Evolutionary conservation across 345 rosid species (phyloP).

Genomic region (Populus euphratica): DNA sequence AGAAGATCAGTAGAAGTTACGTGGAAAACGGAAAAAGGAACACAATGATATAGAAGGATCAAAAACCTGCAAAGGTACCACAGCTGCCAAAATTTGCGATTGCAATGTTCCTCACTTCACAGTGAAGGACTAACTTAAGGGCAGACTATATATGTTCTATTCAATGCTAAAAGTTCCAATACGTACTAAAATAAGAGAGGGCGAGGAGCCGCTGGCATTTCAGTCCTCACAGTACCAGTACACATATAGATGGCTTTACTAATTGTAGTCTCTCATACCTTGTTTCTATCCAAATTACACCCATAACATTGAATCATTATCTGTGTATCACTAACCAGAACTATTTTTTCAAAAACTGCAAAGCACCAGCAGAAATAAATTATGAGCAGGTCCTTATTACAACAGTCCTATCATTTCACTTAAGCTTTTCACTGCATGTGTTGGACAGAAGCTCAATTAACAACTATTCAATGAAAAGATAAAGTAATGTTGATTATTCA

Average conservation of each 20-base stretch:
- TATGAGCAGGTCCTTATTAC: not conserved
- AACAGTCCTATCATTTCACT: not conserved
- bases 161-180: not conserved
- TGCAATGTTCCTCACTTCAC: not conserved
- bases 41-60: too few species aligned
- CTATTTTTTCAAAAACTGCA: not conserved
- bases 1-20: too few species aligned
- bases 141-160: not conserved
- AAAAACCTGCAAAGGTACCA: not conserved
- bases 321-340: not conserved
- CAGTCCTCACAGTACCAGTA: not conserved
- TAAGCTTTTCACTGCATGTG: not conserved
- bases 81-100: not conserved
- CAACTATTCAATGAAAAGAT: not conserved
- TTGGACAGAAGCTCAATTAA: not conserved
- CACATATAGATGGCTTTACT: not conserved
- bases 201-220: not conserved
- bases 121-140: not conserved
- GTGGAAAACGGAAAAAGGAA: too few species aligned
- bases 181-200: not conserved
- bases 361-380: not conserved
- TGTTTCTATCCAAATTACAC: not conserved
- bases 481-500: not conserved
- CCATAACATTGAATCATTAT: not conserved
- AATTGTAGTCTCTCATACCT: not conserved